Conservation (phyloP, 257 asterid genomes). For the Lithospermum erythrorhizon region DNA sequence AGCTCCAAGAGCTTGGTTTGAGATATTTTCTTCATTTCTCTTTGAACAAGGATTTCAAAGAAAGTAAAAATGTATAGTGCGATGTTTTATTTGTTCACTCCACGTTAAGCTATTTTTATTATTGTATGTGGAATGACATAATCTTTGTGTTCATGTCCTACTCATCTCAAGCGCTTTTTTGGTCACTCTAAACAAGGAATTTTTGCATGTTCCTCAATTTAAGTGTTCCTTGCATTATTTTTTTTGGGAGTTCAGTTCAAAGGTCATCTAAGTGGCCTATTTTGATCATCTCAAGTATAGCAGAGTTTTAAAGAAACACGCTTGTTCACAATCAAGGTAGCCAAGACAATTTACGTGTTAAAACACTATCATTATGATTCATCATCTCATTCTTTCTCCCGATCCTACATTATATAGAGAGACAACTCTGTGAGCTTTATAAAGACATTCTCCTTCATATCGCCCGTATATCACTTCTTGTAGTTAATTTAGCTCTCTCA, state of each 20-base stretch:
- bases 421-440: not conserved
- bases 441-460: not conserved
- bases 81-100: not conserved
- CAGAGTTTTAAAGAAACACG: not conserved
- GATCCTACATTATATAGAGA: not conserved
- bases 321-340: not conserved
- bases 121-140: not conserved
- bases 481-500: not conserved
- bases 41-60: not conserved
- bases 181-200: rapidly evolving
- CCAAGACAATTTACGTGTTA: not conserved
- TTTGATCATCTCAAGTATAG: not conserved
- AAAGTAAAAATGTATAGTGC: not conserved
- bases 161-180: not conserved
- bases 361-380: too few relatives aligned
- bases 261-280: not conserved
- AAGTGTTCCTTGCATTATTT: not conserved
- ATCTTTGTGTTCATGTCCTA: not conserved
- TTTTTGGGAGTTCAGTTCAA: not conserved
- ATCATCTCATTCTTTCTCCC: not conserved
- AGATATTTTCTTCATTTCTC: not conserved
- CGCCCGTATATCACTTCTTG: not conserved
- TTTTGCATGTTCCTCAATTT: not conserved
- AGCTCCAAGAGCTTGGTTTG: too few relatives aligned
- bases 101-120: not conserved